Base-by-base conservation (phyloP, 495 filamentous ascomycete species). In the Beverwykella pulmonaria region DNA sequence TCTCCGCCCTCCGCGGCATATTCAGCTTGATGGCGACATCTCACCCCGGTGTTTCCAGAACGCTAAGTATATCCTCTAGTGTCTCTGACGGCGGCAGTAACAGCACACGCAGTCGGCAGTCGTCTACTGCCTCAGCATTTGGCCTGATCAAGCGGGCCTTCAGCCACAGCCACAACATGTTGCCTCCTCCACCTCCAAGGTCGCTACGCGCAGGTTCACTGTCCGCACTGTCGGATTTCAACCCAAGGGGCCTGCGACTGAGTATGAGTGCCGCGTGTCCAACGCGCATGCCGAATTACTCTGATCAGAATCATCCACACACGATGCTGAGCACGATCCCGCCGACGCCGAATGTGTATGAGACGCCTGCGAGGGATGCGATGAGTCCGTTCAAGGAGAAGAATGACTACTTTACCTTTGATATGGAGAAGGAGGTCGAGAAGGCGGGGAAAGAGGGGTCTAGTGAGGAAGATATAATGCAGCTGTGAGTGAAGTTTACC, bases 1-100 rank as follows among this genome's bases (percentile, higher is more conserved):
- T 77, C 36, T 69, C 69, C 23, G 74, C 74, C 19, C 54, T 77
- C 12, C 74, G 70, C 32, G 75, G 76, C 26, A 66, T 78, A 27
- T 76, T 77, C 70, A 65, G 30, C 23, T 71, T 78, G 59, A 77
- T 77, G 76, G 68, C 67, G n/a, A 20, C 25, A 10, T 22, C 52
- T 30, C 17, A 25, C 0, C 17, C 34, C 8, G 14, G 1, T 20
- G 12, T 12, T 3, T 52, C 65, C 29, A 27, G 62, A 23, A 36
- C 22, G 17, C 6, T 39, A 29, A 57, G 54, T 29, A 25, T 61
- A 8, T 65, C 59, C 26, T 58, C 64, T 23, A 20, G 17, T 20
- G 20, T 39, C 20, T 41, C n/a, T 17, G 58, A 49, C 6, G 39
- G 14, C 17, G 36, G n/a, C n/a, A n/a, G 48, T 6, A 14, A 6